A percentile compares a stretch with the other conserved stretches of the same genome.
Evolutionary conservation across 2,329 filamentous ascomycete species (phyloP).

Genomic region (Fusarium torulosum): DNA sequence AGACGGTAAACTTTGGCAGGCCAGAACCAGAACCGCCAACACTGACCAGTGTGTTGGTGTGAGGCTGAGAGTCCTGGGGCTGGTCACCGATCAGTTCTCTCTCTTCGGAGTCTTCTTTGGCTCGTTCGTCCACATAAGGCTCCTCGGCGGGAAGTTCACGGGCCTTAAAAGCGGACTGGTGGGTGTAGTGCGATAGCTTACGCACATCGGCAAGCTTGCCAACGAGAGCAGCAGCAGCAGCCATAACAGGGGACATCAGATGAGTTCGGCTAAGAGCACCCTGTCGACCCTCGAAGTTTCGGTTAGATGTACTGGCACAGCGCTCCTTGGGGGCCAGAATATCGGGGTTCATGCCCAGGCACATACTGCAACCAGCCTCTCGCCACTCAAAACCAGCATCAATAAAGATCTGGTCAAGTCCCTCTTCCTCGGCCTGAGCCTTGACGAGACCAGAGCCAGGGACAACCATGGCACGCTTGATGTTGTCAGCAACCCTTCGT

Average conservation of each 20-base stretch:
- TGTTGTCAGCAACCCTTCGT: constrained; percentile 85
- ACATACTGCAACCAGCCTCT: constrained; percentile 99
- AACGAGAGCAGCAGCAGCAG: constrained; percentile 87
- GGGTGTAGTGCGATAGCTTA: constrained; percentile 74
- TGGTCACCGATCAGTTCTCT: constrained; percentile 67
- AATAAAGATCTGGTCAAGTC: constrained; percentile 90
- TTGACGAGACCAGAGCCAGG: constrained; percentile 96
- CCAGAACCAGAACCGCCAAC: constrained; percentile 65
- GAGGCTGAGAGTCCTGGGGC: constrained; percentile 72
- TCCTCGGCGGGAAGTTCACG: constrained; percentile 58
- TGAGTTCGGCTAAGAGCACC: constrained; percentile 92
- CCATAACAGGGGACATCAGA: constrained; percentile 97
- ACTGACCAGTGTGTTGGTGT: constrained; percentile 71
- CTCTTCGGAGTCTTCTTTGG: constrained; percentile 64
- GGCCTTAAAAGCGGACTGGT: constrained; percentile 71
- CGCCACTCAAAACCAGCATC: constrained; percentile 98
- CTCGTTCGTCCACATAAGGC: constrained; percentile 65
- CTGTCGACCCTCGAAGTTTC: constrained; percentile 97
- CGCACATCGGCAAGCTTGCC: constrained; percentile 94
- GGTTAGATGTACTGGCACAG: constrained; percentile 95
- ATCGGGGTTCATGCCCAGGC: constrained; percentile 98
- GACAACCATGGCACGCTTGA: constrained; percentile 96
- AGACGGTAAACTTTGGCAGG: constrained; percentile 84
- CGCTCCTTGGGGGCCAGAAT: constrained; percentile 93
- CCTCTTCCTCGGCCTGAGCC: constrained; percentile 89